These are phyloP conservation scores for Coniella lustricola DNA, from an alignment of 2,329 filamentous ascomycete genomes.

Conservation along the genomic window DNA sequence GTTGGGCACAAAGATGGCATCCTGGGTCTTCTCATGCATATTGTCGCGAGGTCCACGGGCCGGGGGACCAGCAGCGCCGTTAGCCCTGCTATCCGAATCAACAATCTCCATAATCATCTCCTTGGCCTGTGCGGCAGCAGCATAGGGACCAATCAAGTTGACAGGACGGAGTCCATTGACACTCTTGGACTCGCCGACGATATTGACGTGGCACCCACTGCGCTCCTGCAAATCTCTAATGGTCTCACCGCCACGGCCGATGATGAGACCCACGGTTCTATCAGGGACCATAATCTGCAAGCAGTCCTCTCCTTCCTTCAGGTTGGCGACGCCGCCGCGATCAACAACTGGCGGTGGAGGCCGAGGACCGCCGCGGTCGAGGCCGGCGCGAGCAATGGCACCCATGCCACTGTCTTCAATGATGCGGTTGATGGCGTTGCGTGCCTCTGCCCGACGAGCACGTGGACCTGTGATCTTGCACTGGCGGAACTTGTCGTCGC, in stretches of 20 bases:
- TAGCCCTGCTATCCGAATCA: constrained; percentile 68
- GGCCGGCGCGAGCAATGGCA: constrained; percentile 38
- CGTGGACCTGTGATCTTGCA: constrained; percentile 78
- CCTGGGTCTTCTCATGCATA: constrained; percentile 64
- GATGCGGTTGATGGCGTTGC: constrained; percentile 76
- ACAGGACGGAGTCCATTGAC: constrained; percentile 84
- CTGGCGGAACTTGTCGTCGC: constrained; percentile 65
- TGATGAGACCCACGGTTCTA: constrained; percentile 85
- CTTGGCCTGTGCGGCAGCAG: constrained; percentile 71
- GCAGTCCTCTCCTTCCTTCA: constrained; percentile 75
- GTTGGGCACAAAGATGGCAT: constrained; percentile 78
- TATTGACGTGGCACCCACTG: constrained; percentile 92
- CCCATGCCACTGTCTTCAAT: constrained; percentile 76
- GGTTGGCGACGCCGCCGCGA: constrained; percentile 32
- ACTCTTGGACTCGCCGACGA: constrained; percentile 88
- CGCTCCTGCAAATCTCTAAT: constrained; percentile 88
- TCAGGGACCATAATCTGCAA: constrained; percentile 94
- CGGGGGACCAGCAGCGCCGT: constrained; percentile 29
- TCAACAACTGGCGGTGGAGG: neutral
- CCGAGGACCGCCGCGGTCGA: constrained; percentile 35
- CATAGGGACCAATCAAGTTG: constrained; percentile 75
- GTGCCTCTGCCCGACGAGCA: constrained; percentile 67
- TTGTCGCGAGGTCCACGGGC: constrained; percentile 31
- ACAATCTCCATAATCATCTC: constrained; percentile 90
- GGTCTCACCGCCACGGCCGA: constrained; percentile 87